Percentiles rank a stretch among this genome's conserved stretches.
These are phyloP conservation scores for Acacia pycnantha DNA, from an alignment of 331 rosid genomes.

Conservation along the genomic window DNA sequence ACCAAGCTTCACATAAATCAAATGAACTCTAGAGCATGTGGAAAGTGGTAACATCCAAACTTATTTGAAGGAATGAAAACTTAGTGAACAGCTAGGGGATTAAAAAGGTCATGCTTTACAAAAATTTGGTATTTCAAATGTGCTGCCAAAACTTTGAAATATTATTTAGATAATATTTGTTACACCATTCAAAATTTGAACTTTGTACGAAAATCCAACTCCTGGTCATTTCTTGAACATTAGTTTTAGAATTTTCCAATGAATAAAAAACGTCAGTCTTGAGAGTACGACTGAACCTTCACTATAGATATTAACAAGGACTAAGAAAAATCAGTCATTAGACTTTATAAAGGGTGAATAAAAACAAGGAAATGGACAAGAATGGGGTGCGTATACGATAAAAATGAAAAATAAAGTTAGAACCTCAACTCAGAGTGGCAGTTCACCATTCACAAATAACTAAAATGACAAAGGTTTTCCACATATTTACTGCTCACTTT, in stretches of 20 bases:
- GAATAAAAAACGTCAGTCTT: constrained; percentile 17
- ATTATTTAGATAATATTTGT: neutral
- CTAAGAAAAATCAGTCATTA: neutral
- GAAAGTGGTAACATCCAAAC: constrained; percentile 12
- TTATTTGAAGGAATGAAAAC: constrained; percentile 21
- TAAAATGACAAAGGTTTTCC: neutral
- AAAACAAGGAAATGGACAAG: constrained; percentile 18
- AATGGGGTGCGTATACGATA: neutral
- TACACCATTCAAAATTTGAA: constrained; percentile 17
- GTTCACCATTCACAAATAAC: neutral
- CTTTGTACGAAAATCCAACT: constrained; percentile 17
- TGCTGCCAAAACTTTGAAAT: constrained; percentile 11
- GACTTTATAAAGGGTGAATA: constrained; percentile 12
- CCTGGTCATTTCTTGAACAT: constrained; percentile 7
- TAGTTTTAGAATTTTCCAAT: constrained; percentile 22
- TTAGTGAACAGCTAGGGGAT: constrained; percentile 11
- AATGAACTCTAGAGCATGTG: constrained; percentile 34
- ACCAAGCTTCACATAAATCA: constrained; percentile 49
- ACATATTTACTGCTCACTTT: constrained; percentile 13
- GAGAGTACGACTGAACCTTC: constrained; percentile 14
- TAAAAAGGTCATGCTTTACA: constrained; percentile 5
- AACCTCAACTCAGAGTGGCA: neutral
- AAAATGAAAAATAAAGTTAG: constrained; percentile 12
- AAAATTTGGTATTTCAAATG: constrained; percentile 18
- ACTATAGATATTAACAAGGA: constrained; percentile 14